These are phyloP conservation scores for Metschnikowia koreensis DNA, from an alignment of 805 yeast genomes.

Conservation along the genomic window DNA sequence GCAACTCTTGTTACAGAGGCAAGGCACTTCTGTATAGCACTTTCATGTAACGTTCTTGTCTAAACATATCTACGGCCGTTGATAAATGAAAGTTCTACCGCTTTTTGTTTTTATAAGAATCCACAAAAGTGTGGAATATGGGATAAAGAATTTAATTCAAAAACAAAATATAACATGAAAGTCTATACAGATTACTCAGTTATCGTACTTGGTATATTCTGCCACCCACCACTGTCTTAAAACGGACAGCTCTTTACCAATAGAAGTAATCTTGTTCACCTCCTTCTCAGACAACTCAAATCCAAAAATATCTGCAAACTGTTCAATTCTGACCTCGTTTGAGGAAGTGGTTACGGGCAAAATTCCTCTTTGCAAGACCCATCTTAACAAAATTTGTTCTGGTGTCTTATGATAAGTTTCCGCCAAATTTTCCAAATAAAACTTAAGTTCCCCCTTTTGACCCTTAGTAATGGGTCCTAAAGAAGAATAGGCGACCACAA, in stretches of 20 bases:
- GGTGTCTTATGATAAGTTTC: conserved; percentile 36
- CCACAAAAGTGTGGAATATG: no score
- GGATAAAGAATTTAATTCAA: no score
- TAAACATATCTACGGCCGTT: no score
- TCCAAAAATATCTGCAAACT: conserved; percentile 43
- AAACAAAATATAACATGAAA: no score
- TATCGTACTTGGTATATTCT: conserved; percentile 17
- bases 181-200: background rate
- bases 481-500: conserved; percentile 27
- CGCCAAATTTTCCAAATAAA: conserved; percentile 28
- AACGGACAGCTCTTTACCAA: conserved; percentile 15
- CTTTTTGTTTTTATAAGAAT: no score
- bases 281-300: conserved; percentile 56
- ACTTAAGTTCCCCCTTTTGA: conserved; percentile 19
- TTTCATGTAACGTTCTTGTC: no score
- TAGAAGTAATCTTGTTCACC: conserved; percentile 21
- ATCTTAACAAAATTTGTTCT: conserved; percentile 45
- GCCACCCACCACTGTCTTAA: conserved; percentile 28
- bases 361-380: conserved; percentile 41
- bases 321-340: conserved; percentile 40
- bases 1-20: background rate
- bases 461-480: conserved; percentile 27
- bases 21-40: no score
- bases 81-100: no score
- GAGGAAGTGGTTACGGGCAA: conserved; percentile 48